phyloP scores from a whole-genome alignment of 305 asterid species.

The Nicotiana rustica region DNA sequence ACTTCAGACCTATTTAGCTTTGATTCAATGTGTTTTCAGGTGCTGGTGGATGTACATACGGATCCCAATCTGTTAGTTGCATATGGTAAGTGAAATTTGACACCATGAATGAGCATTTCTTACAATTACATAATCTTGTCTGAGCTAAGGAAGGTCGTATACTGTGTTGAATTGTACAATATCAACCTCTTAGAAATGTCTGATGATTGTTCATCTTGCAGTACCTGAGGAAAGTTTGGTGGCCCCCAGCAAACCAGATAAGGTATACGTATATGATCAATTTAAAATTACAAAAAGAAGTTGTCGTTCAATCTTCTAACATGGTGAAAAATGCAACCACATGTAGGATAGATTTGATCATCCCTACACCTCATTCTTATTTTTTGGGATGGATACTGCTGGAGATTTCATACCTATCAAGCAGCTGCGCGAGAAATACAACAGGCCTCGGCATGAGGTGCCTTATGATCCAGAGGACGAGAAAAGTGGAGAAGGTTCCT shows the following conservation, averaged over 20 bases:
- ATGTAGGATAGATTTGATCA: constrained; percentile 82
- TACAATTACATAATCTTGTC: background rate
- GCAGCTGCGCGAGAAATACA: constrained; percentile 91
- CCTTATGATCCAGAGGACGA: constrained; percentile 66
- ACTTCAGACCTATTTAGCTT: background rate
- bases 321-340: background rate
- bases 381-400: constrained; percentile 82
- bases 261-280: constrained; percentile 51
- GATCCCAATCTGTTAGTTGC: constrained; percentile 94
- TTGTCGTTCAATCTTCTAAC: constrained; percentile 8
- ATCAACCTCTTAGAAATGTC: background rate
- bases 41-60: constrained; percentile 69
- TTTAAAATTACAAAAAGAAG: background rate
- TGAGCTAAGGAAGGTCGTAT: background rate
- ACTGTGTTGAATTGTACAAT: too few species aligned
- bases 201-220: constrained; percentile 51
- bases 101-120: background rate
- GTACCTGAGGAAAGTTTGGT: constrained; percentile 86
- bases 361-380: constrained; percentile 85
- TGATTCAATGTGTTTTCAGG: constrained; percentile 53
- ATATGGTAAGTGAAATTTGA: constrained; percentile 61
- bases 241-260: constrained; percentile 60
- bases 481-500: constrained; percentile 53
- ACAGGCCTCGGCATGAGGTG: constrained; percentile 82
- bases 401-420: constrained; percentile 93